Evolutionary conservation across 176 grass and related monocot genomes (phyloP), one percentile per base, ranked within the genome.

Genomic region (Zea luxurians): DNA sequence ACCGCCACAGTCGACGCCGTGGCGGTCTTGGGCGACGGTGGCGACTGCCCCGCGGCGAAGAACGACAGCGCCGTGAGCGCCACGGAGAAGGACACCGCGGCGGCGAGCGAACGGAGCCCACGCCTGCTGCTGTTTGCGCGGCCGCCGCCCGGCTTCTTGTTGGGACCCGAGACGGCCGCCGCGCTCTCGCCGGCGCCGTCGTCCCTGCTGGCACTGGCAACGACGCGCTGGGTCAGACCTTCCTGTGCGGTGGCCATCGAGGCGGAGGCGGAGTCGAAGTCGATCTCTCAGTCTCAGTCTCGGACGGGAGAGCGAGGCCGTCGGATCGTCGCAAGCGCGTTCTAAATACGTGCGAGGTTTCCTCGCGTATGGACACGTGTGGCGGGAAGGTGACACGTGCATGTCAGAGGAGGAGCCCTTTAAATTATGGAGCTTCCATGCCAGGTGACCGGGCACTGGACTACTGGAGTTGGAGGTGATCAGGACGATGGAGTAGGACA

Each of bases 31-130:
- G 10, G 2, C 9, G 12, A 2, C 52, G 69, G 49, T 52, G n/a
- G 55, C n/a, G 1, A 1, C 27, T 27, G 27, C 27, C 27, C 27
- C 27, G 43, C 5, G 50, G 27, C 48, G 36, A 83, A 80, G 41
- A 85, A 78, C 13, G 86, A 78, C 0, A 62, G 18, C 5, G 59
- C 80, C 9, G 79, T 67, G 9, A 88, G 52, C 36, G 66, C 48
- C 8, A 50, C 74, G 0, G 95, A 74, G 65, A 91, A 5, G 13
- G 46, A 46, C 11, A 98, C 76, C 15, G 91, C 91, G 11, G 65
- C 46, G 13, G 78, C 80, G 34, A 97, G 87, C 17, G 89, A 94
- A 2, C 74, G 78, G 35, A 92, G 15, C n/a, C 96, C 83, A 5
- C 58, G 83, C 84, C 60, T 88, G 16, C 55, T 58, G 54, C 1